Conservation (phyloP, 2,329 filamentous ascomycete species). For the Passalora sequoiae region DNA sequence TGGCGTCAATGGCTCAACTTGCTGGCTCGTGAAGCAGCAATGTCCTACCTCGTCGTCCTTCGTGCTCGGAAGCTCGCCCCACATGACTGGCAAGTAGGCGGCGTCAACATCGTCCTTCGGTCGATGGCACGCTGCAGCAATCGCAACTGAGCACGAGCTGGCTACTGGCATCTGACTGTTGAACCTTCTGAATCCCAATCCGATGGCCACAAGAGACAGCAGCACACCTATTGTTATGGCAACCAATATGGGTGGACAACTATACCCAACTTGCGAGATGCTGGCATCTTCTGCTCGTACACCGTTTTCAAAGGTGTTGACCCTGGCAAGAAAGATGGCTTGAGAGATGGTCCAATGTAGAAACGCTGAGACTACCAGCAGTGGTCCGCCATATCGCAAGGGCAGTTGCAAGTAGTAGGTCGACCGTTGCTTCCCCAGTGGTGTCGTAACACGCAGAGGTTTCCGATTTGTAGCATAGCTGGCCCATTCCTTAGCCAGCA, state of each 20-base stretch:
- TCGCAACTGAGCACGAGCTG: constrained; percentile 3
- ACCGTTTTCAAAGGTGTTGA: constrained; percentile 22
- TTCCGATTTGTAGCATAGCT: constrained; percentile 19
- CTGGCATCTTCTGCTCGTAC: background rate
- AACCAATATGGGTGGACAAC: constrained; percentile 11
- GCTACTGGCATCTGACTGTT: constrained; percentile 9
- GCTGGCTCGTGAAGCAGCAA: constrained; percentile 9
- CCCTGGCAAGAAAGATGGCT: constrained; percentile 39
- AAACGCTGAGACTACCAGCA: constrained; percentile 31
- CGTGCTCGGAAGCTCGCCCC: constrained; percentile 1
- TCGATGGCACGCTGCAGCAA: constrained; percentile 9
- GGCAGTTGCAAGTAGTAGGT: constrained; percentile 42
- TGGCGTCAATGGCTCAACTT: background rate
- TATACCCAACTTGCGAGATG: constrained; percentile 11
- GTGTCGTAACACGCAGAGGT: constrained; percentile 37
- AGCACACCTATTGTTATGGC: constrained; percentile 10
- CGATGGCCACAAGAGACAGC: constrained; percentile 3
- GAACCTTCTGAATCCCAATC: constrained; percentile 7
- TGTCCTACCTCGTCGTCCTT: background rate
- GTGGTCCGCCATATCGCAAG: constrained; percentile 36
- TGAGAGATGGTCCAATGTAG: constrained; percentile 46
- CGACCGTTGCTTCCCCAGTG: constrained; percentile 34
- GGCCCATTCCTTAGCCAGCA: constrained; percentile 7
- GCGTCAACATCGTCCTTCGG: constrained; percentile 7
- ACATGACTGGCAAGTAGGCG: constrained; percentile 5